A percentile compares a stretch with the other conserved stretches of the same genome.
Conservation (phyloP, 345 rosid genomes). For the Euphorbia pulcherrima region DNA sequence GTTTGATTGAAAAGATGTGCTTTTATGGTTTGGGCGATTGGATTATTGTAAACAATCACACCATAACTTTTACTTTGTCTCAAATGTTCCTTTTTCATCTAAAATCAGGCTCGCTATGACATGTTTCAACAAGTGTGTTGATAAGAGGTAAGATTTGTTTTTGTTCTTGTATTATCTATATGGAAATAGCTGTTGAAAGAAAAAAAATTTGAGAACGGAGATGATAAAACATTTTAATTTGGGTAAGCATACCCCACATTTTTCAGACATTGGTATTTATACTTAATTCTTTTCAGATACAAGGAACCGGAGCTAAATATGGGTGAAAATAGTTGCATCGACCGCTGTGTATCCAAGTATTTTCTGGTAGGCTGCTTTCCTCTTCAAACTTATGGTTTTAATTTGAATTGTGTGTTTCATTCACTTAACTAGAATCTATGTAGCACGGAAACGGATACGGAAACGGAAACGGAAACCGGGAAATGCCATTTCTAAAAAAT, state of each 20-base stretch:
- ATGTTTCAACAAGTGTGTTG: constrained; percentile 88
- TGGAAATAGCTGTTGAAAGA: neutral
- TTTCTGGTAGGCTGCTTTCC: constrained; percentile 58
- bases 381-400: neutral
- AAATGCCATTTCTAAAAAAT: too few species aligned
- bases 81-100: constrained; percentile 5
- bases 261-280: neutral
- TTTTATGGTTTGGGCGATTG: neutral
- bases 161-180: neutral
- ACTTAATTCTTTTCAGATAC: constrained; percentile 46
- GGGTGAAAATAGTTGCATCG: constrained; percentile 99
- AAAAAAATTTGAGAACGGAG: too few species aligned
- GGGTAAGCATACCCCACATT: neutral
- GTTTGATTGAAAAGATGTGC: neutral
- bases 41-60: neutral
- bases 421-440: neutral
- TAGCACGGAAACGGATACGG: too few species aligned
- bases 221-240: too few species aligned
- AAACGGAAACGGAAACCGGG: too few species aligned
- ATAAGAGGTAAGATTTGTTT: constrained; percentile 58
- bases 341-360: constrained; percentile 93
- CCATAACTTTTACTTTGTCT: neutral
- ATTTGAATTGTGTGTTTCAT: neutral
- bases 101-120: constrained; percentile 77
- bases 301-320: constrained; percentile 91